Base-by-base conservation (phyloP, 768 basidiomycete genomes). In the Agrocybe praecox region DNA sequence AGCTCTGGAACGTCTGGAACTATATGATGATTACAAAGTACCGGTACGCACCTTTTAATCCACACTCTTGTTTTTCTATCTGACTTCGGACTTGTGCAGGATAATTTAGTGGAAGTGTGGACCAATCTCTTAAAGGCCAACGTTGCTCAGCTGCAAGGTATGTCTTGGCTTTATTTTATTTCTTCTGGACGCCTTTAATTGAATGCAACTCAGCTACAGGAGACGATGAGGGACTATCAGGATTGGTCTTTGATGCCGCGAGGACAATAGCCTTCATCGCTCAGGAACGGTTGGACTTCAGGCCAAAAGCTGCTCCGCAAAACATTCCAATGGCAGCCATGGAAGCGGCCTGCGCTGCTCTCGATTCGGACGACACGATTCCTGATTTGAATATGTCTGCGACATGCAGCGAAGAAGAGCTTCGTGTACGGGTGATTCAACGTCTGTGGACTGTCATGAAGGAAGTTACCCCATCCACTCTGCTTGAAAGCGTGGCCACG, bases 401-500 rank as follows among this genome's bases (percentile, higher is more conserved):
- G 46, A 49, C 75, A 69, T 56, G 83, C 79, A 69, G 70, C 12
- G 73, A 72, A 46, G 68, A 70, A 67, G 62, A 80, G 73, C 68
- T 88, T 51, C 90, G 86, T 66, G 67, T 92, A n/a, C 72, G 71
- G 5, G 69, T 88, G 18, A 74, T 84, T 9, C 79, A 79, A 21
- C 76, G 79, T n/a, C 77, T 91, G 33, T 90, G 88, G 88, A 62
- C 67, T 1, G 68, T 70, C 42, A 72, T 81, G 51, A 67, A 66
- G 2, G 66, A 74, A 8, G 74, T 88, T 59, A 78, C 84, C 0
- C 59, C 63, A 2, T 56, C 71, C 8, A 66, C 76, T 17, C 75
- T 88, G 33, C 68, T 70, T 8, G 67, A 67, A 9, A 24, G 33
- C 22, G 78, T 80, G 1, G 82, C 77, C 1, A 73, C 78, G 57